Percentiles rank a stretch among this genome's conserved stretches.
phyloP scores from a whole-genome alignment of 2,329 filamentous ascomycete genomes.

The Cercospora sp. region DNA sequence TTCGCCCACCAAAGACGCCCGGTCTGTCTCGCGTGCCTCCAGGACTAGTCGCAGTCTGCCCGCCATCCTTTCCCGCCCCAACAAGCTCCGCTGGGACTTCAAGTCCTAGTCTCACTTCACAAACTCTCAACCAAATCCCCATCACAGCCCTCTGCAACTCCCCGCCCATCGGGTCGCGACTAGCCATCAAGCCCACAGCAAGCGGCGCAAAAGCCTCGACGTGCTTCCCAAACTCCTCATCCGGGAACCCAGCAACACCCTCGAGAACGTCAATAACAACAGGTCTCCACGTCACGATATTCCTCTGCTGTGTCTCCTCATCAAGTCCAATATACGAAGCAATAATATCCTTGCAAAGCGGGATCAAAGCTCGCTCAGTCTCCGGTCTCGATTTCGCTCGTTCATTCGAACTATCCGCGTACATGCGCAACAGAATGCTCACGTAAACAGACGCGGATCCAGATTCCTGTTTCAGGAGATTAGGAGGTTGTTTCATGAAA shows the following conservation, averaged over 20 bases:
- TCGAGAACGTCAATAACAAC: conserved; percentile 97
- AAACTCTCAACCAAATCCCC: conserved; percentile 74
- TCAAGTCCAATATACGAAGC: conserved; percentile 81
- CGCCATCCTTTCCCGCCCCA: not conserved
- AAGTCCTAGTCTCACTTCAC: conserved; percentile 66
- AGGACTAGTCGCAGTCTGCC: conserved; percentile 26
- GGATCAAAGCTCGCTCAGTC: conserved; percentile 88
- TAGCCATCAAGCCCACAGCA: conserved; percentile 73
- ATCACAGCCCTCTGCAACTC: conserved; percentile 80
- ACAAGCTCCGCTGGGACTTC: conserved; percentile 30
- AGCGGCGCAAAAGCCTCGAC: conserved; percentile 84
- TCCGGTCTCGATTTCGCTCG: conserved; percentile 75
- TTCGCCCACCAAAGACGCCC: conserved; percentile 31
- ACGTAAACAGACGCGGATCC: conserved; percentile 94
- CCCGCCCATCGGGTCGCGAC: conserved; percentile 68
- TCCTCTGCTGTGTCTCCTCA: conserved; percentile 94
- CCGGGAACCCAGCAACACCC: conserved; percentile 82
- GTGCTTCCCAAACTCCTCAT: conserved; percentile 75
- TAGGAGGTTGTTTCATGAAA: conserved; percentile 99
- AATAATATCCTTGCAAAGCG: conserved; percentile 93
- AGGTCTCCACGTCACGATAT: conserved; percentile 94
- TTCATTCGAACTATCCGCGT: conserved; percentile 82
- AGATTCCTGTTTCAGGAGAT: conserved; percentile 93
- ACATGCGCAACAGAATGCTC: conserved; percentile 95
- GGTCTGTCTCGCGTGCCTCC: conserved; percentile 17